These are phyloP conservation scores for Juglanconis oblonga DNA, from an alignment of 2,329 filamentous ascomycete species.

Conservation along the genomic window DNA sequence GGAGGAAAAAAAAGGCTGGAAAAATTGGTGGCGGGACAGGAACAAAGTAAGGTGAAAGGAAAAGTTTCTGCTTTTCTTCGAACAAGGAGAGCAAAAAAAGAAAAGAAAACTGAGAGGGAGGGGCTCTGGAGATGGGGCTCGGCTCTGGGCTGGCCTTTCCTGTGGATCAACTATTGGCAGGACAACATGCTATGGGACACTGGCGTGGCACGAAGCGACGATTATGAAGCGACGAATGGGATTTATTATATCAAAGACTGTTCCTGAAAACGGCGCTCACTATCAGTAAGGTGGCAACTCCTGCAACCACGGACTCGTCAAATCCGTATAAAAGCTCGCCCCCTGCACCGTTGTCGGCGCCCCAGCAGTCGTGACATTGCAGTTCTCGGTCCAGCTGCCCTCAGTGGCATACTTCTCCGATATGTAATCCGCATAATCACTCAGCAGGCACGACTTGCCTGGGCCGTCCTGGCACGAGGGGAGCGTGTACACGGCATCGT, in stretches of 20 bases:
- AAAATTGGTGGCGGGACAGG: too few relatives aligned
- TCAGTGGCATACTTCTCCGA: constrained; percentile 42
- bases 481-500: constrained; percentile 61
- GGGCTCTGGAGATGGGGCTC: too few relatives aligned
- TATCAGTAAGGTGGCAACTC: constrained; percentile 10
- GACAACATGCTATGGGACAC: too few relatives aligned
- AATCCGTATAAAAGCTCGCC: constrained; percentile 48
- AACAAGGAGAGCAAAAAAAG: too few relatives aligned
- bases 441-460: constrained; percentile 49
- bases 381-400: constrained; percentile 48
- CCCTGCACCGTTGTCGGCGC: constrained; percentile 41
- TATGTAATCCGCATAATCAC: constrained; percentile 43
- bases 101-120: too few relatives aligned
- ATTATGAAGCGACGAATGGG: not conserved
- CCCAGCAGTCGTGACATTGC: constrained; percentile 40
- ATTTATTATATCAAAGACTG: not conserved
- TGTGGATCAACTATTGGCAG: too few relatives aligned
- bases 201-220: too few relatives aligned
- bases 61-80: too few relatives aligned
- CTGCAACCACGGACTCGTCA: constrained; percentile 36
- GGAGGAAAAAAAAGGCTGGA: too few relatives aligned
- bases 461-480: constrained; percentile 53
- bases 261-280: not conserved
- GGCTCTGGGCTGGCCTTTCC: too few relatives aligned
- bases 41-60: too few relatives aligned